Base-by-base conservation (phyloP, 2,329 filamentous ascomycete genomes). In the Aspergillus sp. region DNA sequence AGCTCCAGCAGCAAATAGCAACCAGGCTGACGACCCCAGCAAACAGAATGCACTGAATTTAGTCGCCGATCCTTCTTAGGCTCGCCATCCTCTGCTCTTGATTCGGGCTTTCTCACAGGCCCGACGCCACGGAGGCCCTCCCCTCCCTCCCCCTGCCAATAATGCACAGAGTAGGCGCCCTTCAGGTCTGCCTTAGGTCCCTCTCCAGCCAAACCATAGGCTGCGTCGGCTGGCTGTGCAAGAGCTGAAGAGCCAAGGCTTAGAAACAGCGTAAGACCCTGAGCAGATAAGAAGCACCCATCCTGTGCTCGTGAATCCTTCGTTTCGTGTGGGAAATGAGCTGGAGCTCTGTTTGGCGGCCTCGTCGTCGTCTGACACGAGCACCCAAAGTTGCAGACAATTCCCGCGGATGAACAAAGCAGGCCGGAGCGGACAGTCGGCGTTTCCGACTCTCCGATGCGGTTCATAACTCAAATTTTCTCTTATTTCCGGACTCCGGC, bases 371-470 rank as follows among this genome's bases (percentile, higher is more conserved):
- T 19, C 46, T 57, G 22, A 49, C 30, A 57, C n/a, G 30, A 25
- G 22, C 38, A 38, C 19, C 43, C 5, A 45, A 45, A 54, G 19
- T 25, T 28, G 17, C 43, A 17, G 23, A 41, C 43, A 47, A 55
- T 55, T 34, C 53, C 53, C 31, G 51, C 30, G 51, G 51, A 28
- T 17, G 9, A 30, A 30, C 48, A 28, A 13, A 11, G 22, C 47
- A 45, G 6, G 7, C 13, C 15, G 25, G 54, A 30, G 51, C 25
- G 56, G 47, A 41, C 47, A 45, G 48, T 53, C 61, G 61, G 58
- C 59, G 53, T 19, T 43, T 25, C 63, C 61, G 63, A 64, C 58
- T 48, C 50, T 41, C 63, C 63, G 61, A 45, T 57, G 49, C 25
- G 46, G 17, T 61, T 57, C 61, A 57, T 57, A 55, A 57, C 13